phyloP scores from a whole-genome alignment of 148 eudicot species.

The Camellia sinensis region DNA sequence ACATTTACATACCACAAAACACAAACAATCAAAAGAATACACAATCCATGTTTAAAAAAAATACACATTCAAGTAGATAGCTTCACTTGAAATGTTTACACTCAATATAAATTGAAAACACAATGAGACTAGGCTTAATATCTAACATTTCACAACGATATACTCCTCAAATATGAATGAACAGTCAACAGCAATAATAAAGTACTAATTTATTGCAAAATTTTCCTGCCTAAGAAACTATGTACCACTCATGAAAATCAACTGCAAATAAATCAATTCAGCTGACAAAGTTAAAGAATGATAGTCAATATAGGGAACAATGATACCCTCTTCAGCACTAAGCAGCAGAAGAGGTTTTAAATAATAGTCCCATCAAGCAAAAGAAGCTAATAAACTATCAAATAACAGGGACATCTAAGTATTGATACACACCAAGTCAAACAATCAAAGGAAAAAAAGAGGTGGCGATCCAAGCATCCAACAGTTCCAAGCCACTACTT shows the following conservation, averaged over 20 bases:
- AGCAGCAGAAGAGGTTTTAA: conserved; percentile 14
- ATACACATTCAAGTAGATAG: background rate
- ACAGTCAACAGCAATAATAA: background rate
- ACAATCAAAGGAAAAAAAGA: background rate
- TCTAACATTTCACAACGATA: background rate
- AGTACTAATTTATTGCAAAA: background rate
- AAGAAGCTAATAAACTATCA: background rate
- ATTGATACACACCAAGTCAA: background rate
- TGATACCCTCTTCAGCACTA: conserved; percentile 16
- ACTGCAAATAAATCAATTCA: conserved; percentile 9
- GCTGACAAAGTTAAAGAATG: conserved; percentile 22
- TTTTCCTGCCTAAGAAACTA: background rate
- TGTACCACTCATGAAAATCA: conserved; percentile 26
- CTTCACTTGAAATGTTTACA: background rate
- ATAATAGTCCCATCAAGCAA: background rate
- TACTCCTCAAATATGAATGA: background rate
- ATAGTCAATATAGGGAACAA: conserved; percentile 12
- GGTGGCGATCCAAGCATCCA: background rate
- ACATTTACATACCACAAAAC: too few species aligned
- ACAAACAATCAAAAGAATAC: background rate
- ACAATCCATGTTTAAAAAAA: background rate
- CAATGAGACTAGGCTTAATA: background rate
- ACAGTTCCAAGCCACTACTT: too few species aligned
- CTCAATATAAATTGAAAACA: too few species aligned
- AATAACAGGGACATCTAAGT: background rate